A percentile compares a stretch with the other conserved stretches of the same genome.
Evolutionary conservation across 331 rosid species (phyloP).

Genomic region (Pyracantha coccinea): DNA sequence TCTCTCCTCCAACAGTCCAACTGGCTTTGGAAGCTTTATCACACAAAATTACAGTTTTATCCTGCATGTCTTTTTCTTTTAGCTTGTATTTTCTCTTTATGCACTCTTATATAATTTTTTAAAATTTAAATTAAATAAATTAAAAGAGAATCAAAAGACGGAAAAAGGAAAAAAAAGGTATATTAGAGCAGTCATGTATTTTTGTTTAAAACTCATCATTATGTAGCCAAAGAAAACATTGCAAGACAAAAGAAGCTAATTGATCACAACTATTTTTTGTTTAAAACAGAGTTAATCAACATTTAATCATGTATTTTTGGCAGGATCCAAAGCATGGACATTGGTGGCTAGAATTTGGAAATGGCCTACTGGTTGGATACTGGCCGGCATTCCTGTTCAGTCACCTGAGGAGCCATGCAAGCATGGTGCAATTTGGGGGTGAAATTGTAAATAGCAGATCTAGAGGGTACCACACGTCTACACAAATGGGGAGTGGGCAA

Average conservation of each 20-base stretch:
- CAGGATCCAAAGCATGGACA: constrained; percentile 98
- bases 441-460: constrained; percentile 78
- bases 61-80: too few species aligned
- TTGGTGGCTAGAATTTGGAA: constrained; percentile 93
- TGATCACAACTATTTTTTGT: neutral
- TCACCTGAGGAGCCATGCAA: constrained; percentile 78
- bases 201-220: constrained; percentile 17
- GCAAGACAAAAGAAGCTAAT: neutral
- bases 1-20: neutral
- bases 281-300: neutral
- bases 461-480: constrained; percentile 76
- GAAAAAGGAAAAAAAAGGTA: too few species aligned
- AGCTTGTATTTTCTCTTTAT: neutral
- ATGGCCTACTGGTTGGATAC: constrained; percentile 76
- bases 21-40: neutral
- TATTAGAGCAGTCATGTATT: too few species aligned
- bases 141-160: neutral
- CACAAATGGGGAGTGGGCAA: constrained; percentile 99
- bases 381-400: constrained; percentile 93
- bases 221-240: too few species aligned
- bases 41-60: neutral
- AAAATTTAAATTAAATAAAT: too few species aligned
- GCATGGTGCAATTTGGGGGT: constrained; percentile 97
- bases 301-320: neutral
- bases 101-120: too few species aligned